Evolutionary conservation across 768 basidiomycete genomes (phyloP).

Genomic region (Hemileccinum rubropunctum): DNA sequence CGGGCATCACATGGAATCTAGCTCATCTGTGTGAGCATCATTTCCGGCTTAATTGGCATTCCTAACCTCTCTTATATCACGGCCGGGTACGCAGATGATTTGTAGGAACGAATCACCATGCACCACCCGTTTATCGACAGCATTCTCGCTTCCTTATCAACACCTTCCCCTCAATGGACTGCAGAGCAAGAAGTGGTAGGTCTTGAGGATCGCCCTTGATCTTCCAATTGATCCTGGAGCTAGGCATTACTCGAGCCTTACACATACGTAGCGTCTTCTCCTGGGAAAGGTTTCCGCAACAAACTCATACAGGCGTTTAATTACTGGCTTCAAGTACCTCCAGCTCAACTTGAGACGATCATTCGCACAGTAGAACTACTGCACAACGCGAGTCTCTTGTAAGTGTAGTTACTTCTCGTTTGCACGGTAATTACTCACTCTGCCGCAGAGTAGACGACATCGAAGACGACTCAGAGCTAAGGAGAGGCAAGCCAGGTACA

Average conservation of each 20-base stretch:
- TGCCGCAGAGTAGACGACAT: constrained; percentile 83
- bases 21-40: background rate
- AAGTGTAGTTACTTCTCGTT: constrained; percentile 19
- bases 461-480: constrained; percentile 86
- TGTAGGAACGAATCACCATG: constrained; percentile 9
- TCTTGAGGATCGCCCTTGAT: background rate
- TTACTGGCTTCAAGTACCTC: constrained; percentile 82
- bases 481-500: constrained; percentile 82
- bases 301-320: constrained; percentile 92
- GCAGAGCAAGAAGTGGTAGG: constrained; percentile 26
- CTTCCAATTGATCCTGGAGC: background rate
- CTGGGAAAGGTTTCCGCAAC: constrained; percentile 89
- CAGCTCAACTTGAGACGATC: constrained; percentile 68
- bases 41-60: constrained; percentile 8
- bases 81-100: background rate
- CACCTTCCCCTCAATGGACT: constrained; percentile 22
- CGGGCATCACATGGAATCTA: background rate
- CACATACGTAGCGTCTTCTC: constrained; percentile 76
- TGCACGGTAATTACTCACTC: background rate
- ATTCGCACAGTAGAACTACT: constrained; percentile 83
- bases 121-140: constrained; percentile 39
- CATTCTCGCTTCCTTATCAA: constrained; percentile 30
- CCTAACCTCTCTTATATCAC: constrained; percentile 10
- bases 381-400: constrained; percentile 93
- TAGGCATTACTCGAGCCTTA: constrained; percentile 80